These are phyloP conservation scores for Silene latifolia DNA, from an alignment of 148 eudicot species.

Conservation along the genomic window DNA sequence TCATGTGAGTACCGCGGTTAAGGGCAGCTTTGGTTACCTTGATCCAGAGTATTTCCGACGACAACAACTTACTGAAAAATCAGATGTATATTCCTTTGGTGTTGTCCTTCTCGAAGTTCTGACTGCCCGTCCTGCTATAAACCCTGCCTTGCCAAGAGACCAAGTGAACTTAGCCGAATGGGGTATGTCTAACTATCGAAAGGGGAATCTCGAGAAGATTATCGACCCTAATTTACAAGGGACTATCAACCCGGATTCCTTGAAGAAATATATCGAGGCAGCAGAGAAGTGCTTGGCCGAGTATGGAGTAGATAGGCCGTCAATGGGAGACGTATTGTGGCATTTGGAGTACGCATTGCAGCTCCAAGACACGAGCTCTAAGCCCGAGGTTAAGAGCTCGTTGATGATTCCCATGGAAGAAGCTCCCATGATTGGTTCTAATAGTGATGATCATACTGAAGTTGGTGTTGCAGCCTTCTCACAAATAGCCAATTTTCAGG, in stretches of 20 bases:
- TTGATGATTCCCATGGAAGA: constrained; percentile 34
- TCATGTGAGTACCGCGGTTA: constrained; percentile 63
- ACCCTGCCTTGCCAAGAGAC: constrained; percentile 57
- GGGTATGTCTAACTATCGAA: constrained; percentile 53
- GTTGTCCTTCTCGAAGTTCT: constrained; percentile 60
- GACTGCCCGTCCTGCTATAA: constrained; percentile 55
- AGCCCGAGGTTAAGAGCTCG: constrained; percentile 33
- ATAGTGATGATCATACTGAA: constrained; percentile 38
- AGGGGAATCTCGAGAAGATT: constrained; percentile 42
- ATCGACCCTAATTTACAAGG: constrained; percentile 49
- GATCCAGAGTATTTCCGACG: constrained; percentile 66
- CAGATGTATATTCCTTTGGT: constrained; percentile 69
- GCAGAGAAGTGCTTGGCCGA: constrained; percentile 70
- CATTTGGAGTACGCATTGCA: constrained; percentile 64
- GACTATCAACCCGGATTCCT: constrained; percentile 33
- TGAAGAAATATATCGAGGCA: constrained; percentile 53
- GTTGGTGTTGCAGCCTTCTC: constrained; percentile 42
- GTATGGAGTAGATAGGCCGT: constrained; percentile 60
- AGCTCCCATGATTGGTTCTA: constrained; percentile 23
- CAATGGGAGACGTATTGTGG: constrained; percentile 74
- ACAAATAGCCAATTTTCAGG: constrained; percentile 38
- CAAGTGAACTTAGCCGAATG: constrained; percentile 70
- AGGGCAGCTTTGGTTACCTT: constrained; percentile 63
- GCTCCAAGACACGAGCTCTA: constrained; percentile 47
- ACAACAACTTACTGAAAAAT: constrained; percentile 63